These are phyloP conservation scores for Zygnema cylindricum DNA, from an alignment of 139 green algal species.

Conservation along the genomic window DNA sequence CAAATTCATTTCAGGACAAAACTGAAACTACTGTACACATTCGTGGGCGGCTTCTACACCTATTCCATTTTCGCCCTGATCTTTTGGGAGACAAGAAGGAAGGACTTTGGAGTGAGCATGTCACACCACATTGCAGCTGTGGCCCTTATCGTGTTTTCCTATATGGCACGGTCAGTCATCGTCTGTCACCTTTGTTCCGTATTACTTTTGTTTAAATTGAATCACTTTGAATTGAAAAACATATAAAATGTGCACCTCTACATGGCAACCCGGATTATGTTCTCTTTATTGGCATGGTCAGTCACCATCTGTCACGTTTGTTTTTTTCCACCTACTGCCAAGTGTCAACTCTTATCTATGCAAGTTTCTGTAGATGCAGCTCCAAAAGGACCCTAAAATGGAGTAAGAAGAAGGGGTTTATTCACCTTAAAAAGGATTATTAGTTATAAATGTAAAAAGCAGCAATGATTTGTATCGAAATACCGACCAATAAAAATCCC, in stretches of 20 bases:
- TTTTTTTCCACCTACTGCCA: too few relatives aligned
- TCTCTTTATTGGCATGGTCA: constrained; percentile 51
- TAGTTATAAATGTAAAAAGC: too few relatives aligned
- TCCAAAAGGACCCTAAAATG: too few relatives aligned
- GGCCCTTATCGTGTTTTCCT: constrained; percentile 59
- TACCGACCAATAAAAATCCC: too few relatives aligned
- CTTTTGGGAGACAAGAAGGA: constrained; percentile 64
- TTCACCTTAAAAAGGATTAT: too few relatives aligned
- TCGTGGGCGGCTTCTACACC: constrained; percentile 60
- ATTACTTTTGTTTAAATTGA: too few relatives aligned
- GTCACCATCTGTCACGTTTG: background rate
- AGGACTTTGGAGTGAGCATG: constrained; percentile 65
- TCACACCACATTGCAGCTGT: constrained; percentile 58
- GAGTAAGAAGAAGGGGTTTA: too few relatives aligned
- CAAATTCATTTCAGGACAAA: constrained; percentile 51
- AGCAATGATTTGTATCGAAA: too few relatives aligned
- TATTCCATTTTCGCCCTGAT: constrained; percentile 60
- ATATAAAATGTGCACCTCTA: too few relatives aligned
- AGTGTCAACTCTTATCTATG: too few relatives aligned
- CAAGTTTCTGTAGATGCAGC: too few relatives aligned
- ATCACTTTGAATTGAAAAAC: too few relatives aligned
- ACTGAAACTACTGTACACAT: constrained; percentile 56
- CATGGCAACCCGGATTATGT: constrained; percentile 59
- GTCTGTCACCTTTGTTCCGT: background rate
- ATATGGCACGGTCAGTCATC: constrained; percentile 30